Percentiles rank a stretch among this genome's conserved stretches.
Conservation (phyloP, 495 filamentous ascomycete genomes). For the Hypoxylon fuscum region DNA sequence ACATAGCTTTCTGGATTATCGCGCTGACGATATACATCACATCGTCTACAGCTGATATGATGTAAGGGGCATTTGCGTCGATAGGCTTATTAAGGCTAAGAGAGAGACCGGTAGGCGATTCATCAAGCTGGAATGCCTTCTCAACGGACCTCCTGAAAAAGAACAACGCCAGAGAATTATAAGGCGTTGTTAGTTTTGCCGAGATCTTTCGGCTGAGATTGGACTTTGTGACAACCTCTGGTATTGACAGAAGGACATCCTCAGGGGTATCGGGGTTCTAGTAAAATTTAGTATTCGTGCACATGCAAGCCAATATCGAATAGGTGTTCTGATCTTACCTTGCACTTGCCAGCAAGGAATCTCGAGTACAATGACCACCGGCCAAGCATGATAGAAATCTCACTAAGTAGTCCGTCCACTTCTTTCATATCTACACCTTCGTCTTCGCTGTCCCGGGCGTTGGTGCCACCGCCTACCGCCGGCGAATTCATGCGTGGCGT, state of each 20-base stretch:
- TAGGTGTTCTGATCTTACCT: slow-evolving; percentile 62
- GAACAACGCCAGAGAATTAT: slow-evolving; percentile 90
- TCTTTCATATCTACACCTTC: slow-evolving; percentile 96
- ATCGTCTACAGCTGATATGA: slow-evolving; percentile 95
- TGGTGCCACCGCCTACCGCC: slow-evolving; percentile 62
- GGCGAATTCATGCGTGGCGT: slow-evolving; percentile 70
- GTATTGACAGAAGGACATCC: slow-evolving; percentile 63
- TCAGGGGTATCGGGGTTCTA: slow-evolving; percentile 56
- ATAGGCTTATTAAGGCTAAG: slow-evolving; percentile 75
- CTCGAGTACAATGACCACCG: slow-evolving; percentile 92
- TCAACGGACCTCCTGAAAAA: slow-evolving; percentile 96
- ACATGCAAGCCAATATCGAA: slow-evolving; percentile 10
- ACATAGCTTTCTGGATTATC: slow-evolving; percentile 82
- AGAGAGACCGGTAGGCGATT: slow-evolving; percentile 81
- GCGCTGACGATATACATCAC: slow-evolving; percentile 99
- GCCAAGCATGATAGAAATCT: slow-evolving; percentile 89
- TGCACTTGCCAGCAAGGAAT: slow-evolving; percentile 85
- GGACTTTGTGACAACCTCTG: slow-evolving; percentile 76
- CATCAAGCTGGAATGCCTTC: slow-evolving; percentile 98
- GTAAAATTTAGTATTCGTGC: slow-evolving; percentile 16
- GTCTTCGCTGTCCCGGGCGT: slow-evolving; percentile 71
- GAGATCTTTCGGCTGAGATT: slow-evolving; percentile 78
- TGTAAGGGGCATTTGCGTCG: slow-evolving; percentile 80
- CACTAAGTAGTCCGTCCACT: slow-evolving; percentile 83
- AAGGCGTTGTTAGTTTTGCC: slow-evolving; percentile 75